phyloP scores from a whole-genome alignment of 352 stramenopile species.

The Blastocystis sp. region DNA sequence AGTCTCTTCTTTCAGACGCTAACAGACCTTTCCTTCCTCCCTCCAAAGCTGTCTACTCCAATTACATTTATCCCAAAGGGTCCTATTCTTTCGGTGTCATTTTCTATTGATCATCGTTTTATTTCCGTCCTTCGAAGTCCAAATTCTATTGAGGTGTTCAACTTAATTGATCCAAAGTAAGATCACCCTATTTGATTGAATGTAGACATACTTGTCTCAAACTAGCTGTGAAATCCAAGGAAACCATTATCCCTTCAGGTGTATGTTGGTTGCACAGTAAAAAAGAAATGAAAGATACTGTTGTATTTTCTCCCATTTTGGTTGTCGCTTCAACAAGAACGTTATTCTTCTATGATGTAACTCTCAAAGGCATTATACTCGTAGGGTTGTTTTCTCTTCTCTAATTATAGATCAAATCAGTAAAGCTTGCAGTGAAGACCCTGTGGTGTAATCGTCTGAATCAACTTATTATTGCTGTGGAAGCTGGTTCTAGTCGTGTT shows the following conservation, averaged over 20 bases:
- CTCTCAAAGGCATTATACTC: neutral
- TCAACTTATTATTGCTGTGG: conserved; percentile 10
- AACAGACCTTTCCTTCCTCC: conserved; percentile 2
- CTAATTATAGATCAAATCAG: conserved; percentile 11
- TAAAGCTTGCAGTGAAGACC: neutral
- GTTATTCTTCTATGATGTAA: conserved; percentile 47
- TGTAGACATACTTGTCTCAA: conserved; percentile 57
- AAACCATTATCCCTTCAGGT: conserved; percentile 12
- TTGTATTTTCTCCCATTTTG: conserved; percentile 45
- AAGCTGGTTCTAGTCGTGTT: neutral
- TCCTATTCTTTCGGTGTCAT: conserved; percentile 4
- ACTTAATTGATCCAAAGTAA: conserved; percentile 55
- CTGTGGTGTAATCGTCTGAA: conserved; percentile 48
- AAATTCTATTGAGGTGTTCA: conserved; percentile 28
- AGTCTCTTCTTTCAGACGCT: conserved; percentile 57
- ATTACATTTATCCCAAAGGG: conserved; percentile 50
- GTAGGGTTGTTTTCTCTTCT: neutral
- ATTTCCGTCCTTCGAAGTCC: conserved; percentile 22
- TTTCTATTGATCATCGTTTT: conserved; percentile 53
- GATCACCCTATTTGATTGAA: neutral
- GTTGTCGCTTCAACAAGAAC: conserved; percentile 12
- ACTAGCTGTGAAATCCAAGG: conserved; percentile 18
- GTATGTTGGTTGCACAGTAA: conserved; percentile 22
- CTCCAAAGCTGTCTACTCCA: conserved; percentile 15
- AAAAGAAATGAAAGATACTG: conserved; percentile 18